Evolutionary conservation across 495 filamentous ascomycete genomes (phyloP).

Genomic region (Cryomyces minteri): DNA sequence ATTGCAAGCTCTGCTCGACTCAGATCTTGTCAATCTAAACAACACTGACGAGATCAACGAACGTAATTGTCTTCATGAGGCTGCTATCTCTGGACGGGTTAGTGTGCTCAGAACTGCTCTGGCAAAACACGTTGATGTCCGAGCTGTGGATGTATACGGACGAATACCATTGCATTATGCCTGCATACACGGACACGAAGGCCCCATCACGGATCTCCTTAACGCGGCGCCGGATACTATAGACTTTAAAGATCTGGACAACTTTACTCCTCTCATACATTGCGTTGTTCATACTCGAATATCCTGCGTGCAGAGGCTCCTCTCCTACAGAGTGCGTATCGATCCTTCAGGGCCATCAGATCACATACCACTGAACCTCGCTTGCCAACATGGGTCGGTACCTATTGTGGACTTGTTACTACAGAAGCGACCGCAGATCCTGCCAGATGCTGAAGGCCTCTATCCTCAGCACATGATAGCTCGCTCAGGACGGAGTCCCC

Average conservation of each 20-base stretch:
- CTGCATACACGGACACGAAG: conserved; percentile 78
- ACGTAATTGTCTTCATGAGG: conserved; percentile 87
- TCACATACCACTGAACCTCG: conserved; percentile 85
- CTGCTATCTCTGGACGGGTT: conserved; percentile 69
- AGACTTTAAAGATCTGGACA: conserved; percentile 80
- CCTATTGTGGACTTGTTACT: conserved; percentile 70
- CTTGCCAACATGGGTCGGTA: conserved; percentile 78
- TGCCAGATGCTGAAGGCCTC: conserved; percentile 87
- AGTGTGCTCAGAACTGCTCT: conserved; percentile 62
- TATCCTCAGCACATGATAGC: conserved; percentile 97
- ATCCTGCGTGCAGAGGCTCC: conserved; percentile 56
- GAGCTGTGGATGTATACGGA: conserved; percentile 77
- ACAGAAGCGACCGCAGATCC: conserved; percentile 51
- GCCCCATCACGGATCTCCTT: conserved; percentile 62
- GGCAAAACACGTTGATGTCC: conserved; percentile 48
- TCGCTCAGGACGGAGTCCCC: conserved; percentile 63
- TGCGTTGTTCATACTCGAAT: conserved; percentile 74
- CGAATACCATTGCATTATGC: conserved; percentile 90
- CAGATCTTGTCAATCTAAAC: conserved; percentile 65
- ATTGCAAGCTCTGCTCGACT: conserved; percentile 56
- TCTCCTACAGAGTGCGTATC: conserved; percentile 54
- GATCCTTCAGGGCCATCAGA: conserved; percentile 70
- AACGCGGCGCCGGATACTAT: conserved; percentile 44
- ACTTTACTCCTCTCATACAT: conserved; percentile 91
- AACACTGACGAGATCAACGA: conserved; percentile 95